A percentile compares a stretch with the other conserved stretches of the same genome.
Evolutionary conservation across 1,284 basidiomycete species (phyloP).

Genomic region (Sphagnurus paluster): DNA sequence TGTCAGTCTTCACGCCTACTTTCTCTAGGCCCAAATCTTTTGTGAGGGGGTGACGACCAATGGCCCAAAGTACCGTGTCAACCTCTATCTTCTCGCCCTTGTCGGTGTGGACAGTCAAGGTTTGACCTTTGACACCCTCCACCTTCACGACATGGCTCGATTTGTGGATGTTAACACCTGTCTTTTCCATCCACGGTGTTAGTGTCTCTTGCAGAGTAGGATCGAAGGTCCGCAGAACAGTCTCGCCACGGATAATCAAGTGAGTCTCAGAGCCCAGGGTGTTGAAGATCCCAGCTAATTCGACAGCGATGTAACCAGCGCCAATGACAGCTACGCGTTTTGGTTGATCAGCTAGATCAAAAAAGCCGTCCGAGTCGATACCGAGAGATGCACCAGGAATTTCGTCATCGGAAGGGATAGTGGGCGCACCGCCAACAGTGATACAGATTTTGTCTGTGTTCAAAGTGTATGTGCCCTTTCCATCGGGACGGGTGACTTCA

Average conservation of each 20-base stretch:
- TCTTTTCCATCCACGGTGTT: conserved; percentile 94
- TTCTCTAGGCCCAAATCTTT: conserved; percentile 78
- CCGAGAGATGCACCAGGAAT: conserved; percentile 92
- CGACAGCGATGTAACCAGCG: conserved; percentile 97
- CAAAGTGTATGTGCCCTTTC: conserved; percentile 61
- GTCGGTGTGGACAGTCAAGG: conserved; percentile 71
- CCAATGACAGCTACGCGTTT: conserved; percentile 93
- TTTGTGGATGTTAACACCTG: conserved; percentile 87
- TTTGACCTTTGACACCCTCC: conserved; percentile 68
- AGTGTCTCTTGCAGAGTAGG: conserved; percentile 84
- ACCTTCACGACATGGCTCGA: conserved; percentile 76
- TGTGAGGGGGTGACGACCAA: conserved; percentile 86
- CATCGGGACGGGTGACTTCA: conserved; percentile 67
- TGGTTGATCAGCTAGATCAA: conserved; percentile 88
- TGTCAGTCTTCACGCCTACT: conserved; percentile 74
- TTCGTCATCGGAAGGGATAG: conserved; percentile 74
- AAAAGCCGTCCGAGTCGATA: conserved; percentile 96
- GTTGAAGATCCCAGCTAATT: conserved; percentile 89
- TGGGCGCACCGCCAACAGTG: conserved; percentile 87
- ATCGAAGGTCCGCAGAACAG: conserved; percentile 92
- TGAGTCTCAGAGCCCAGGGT: conserved; percentile 90
- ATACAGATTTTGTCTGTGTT: conserved; percentile 79
- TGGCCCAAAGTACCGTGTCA: conserved; percentile 92
- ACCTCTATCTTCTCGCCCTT: conserved; percentile 80
- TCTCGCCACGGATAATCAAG: conserved; percentile 87